Base-by-base conservation (phyloP, 352 stramenopile genomes). In the Pythium brassicae region DNA sequence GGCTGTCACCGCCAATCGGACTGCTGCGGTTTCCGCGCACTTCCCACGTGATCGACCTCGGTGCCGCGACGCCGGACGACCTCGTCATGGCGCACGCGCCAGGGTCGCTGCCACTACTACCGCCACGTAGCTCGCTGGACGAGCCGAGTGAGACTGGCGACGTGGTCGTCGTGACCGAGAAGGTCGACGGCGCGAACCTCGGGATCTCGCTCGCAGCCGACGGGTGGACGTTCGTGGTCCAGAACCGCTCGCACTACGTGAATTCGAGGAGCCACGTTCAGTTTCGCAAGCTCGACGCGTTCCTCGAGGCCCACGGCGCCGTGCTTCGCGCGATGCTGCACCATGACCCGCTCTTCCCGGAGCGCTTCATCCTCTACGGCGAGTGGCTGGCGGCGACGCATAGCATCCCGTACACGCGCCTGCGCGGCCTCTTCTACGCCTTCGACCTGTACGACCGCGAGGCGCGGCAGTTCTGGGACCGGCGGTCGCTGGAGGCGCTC, bases 161-260 rank as follows among this genome's bases (percentile, higher is more conserved):
- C 1, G 58, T 59, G 6, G 73, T 89, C 29, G 63, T 86, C 20
- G 72, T 87, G 53, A 85, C 87, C 0, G 86, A 95, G 65, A 95
- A 95, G 61, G 25, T 95, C 35, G 86, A 95, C 64, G 86, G 86
- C 11, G 86, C 84, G 22, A 95, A 95, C 58, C 62, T 95, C 34
- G 84, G 86, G 46, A 79, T 96, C 49, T 89, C 72, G 10, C 59
- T 94, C 27, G 69, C 72, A 17, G 48, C 63, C 4, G 57, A 77
- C 8, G 63, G 77, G n/a, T 71, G 51, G 22, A 63, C 71, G 20
- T 53, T 92, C 37, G 66, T 88, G 14, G 71, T 83, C 40, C 79
- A 94, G 68, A 96, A 96, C 61, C 74, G 84, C 22, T 86, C 74
- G 23, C 84, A 94, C 63, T 77, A 68, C 54, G 61, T 94, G n/a